Conservation (phyloP, 225 moss, liverwort and hornwort species). For the Pleurozium schreberi region DNA sequence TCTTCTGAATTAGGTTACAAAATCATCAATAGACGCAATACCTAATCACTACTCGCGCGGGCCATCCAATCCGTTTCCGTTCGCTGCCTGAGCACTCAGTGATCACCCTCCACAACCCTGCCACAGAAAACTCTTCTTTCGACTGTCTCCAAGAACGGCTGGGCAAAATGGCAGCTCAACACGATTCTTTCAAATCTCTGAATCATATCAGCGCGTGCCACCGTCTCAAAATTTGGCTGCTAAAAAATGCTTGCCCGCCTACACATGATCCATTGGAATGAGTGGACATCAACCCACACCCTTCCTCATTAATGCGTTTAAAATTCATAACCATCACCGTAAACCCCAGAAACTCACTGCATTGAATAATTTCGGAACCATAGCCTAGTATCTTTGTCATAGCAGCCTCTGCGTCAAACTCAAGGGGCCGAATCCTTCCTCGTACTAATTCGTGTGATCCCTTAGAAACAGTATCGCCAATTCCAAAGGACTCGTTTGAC, state of each 20-base stretch:
- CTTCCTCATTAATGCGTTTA: not conserved
- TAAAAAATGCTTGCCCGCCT: not conserved
- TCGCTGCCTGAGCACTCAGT: not conserved
- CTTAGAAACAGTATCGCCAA: not conserved
- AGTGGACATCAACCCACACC: not conserved
- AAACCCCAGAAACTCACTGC: not conserved
- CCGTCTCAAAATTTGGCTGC: not conserved
- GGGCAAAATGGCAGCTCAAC: not conserved
- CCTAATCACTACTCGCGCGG: not conserved
- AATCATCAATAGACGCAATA: not conserved
- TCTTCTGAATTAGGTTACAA: not conserved
- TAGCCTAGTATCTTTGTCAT: not conserved
- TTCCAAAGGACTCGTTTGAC: not conserved
- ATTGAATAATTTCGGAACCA: not conserved
- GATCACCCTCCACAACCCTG: not conserved
- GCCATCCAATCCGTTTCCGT: not conserved
- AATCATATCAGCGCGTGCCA: not conserved
- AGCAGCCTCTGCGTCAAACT: not conserved
- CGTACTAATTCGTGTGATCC: not conserved
- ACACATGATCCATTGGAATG: not conserved
- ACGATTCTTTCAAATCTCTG: not conserved
- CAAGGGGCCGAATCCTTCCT: not conserved
- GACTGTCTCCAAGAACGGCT: not conserved
- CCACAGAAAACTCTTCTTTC: not conserved
- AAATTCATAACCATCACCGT: not conserved